phyloP scores from a whole-genome alignment of 1,284 basidiomycete genomes.

The Gymnopus androsaceus region DNA sequence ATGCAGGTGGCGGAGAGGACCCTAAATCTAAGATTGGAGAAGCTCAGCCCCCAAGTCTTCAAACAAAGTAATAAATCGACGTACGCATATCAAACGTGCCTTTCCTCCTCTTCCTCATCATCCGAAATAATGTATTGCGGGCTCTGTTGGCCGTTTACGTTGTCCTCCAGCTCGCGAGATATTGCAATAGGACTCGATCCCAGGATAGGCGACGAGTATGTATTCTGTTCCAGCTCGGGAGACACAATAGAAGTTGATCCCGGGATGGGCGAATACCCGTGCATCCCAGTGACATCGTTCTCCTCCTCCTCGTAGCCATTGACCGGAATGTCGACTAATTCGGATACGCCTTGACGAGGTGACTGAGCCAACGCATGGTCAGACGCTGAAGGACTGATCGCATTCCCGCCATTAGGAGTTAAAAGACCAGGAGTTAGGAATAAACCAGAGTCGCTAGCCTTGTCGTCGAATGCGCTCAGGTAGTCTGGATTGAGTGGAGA shows the following conservation, averaged over 20 bases:
- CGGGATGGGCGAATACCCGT: background rate
- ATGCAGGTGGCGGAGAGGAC: constrained; percentile 4
- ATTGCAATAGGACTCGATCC: constrained; percentile 2
- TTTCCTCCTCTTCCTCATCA: background rate
- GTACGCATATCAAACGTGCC: background rate
- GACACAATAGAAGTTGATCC: constrained; percentile 1
- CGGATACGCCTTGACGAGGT: background rate
- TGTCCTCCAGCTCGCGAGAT: background rate
- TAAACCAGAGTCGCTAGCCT: constrained; percentile 19
- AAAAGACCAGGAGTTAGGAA: constrained; percentile 20
- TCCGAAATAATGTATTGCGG: background rate
- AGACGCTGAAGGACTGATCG: constrained; percentile 1
- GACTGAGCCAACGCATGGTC: background rate
- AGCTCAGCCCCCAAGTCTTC: too few relatives aligned
- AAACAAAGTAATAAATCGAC: background rate
- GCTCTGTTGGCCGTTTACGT: background rate
- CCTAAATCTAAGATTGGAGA: background rate
- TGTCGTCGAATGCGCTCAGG: constrained; percentile 19
- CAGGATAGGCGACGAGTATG: background rate
- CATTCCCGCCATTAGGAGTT: constrained; percentile 14
- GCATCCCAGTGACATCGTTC: too few relatives aligned
- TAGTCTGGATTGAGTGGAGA: constrained; percentile 24
- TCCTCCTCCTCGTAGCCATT: background rate
- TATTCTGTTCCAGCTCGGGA: background rate
- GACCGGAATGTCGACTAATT: background rate